Percentiles rank a stretch among this genome's conserved stretches.
phyloP scores from a whole-genome alignment of 2,329 filamentous ascomycete species.

The Epicoccum nigrum region DNA sequence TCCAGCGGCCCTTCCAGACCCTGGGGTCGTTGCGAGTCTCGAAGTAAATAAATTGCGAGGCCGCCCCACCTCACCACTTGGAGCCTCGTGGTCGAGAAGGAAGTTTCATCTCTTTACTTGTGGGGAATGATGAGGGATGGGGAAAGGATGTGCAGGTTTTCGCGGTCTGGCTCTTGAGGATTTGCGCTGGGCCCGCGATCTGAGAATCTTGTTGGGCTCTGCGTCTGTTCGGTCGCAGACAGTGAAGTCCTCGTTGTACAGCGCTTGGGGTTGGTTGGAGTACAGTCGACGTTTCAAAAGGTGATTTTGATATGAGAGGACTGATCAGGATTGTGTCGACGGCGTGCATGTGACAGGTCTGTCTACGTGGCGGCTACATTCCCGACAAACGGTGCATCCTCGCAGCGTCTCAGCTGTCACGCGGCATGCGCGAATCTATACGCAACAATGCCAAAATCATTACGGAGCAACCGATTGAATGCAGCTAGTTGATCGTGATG shows the following conservation, averaged over 20 bases:
- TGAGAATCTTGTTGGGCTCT: not conserved
- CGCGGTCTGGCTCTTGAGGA: not conserved
- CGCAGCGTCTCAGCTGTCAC: not conserved
- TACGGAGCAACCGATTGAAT: no score
- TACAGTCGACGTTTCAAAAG: slow-evolving; percentile 2
- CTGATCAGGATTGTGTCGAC: not conserved
- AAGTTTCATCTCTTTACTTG: slow-evolving; percentile 1
- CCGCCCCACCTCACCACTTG: slow-evolving; percentile 1
- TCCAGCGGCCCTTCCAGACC: slow-evolving; percentile 14
- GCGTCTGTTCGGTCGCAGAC: no score
- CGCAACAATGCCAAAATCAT: not conserved
- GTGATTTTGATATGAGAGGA: not conserved
- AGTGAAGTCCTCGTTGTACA: not conserved
- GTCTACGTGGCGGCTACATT: slow-evolving; percentile 5
- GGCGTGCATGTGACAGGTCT: not conserved
- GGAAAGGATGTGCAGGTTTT: slow-evolving; percentile 14
- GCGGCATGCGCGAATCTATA: not conserved
- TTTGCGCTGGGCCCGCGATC: not conserved
- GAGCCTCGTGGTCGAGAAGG: slow-evolving; percentile 10
- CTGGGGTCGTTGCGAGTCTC: slow-evolving; percentile 11
- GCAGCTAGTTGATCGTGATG: slow-evolving; percentile 47
- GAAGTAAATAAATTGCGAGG: slow-evolving; percentile 10
- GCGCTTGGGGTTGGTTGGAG: not conserved
- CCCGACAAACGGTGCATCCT: not conserved
- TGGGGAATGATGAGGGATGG: not conserved